Evolutionary conservation across 2,329 filamentous ascomycete genomes (phyloP).

Genomic region (Ceratocystis cubensis): DNA sequence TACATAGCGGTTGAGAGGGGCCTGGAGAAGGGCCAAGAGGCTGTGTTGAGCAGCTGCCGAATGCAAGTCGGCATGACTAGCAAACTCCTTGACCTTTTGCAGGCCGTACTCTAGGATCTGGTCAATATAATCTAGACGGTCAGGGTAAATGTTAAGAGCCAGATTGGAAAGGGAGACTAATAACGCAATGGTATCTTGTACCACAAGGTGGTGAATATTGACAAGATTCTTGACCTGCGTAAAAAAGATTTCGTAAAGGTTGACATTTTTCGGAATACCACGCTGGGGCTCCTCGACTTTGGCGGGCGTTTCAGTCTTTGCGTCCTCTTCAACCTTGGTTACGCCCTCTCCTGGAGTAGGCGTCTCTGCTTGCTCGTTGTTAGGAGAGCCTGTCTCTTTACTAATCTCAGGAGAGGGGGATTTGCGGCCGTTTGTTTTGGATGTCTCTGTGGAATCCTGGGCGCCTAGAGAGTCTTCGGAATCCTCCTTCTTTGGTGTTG

Average conservation of each 20-base stretch:
- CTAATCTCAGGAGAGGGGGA: slow-evolving; percentile 26
- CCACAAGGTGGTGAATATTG: slow-evolving; percentile 76
- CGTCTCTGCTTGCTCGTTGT: slow-evolving; percentile 26
- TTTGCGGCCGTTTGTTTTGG: slow-evolving; percentile 18
- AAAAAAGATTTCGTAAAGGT: slow-evolving; percentile 95
- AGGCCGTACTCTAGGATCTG: slow-evolving; percentile 84
- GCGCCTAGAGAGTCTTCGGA: not conserved
- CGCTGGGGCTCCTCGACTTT: slow-evolving; percentile 18
- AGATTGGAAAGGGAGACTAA: slow-evolving; percentile 90
- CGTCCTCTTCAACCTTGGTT: slow-evolving; percentile 28
- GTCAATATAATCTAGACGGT: slow-evolving; percentile 85
- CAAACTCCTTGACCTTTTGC: slow-evolving; percentile 73
- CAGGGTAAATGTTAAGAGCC: slow-evolving; percentile 89
- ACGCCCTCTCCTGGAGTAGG: slow-evolving; percentile 38
- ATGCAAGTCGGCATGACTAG: slow-evolving; percentile 91
- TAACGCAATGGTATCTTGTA: slow-evolving; percentile 88
- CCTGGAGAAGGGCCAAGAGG: slow-evolving; percentile 77
- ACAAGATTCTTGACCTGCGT: slow-evolving; percentile 89
- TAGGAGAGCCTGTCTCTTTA: slow-evolving; percentile 22
- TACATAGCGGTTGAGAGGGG: slow-evolving; percentile 76
- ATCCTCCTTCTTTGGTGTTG: not conserved
- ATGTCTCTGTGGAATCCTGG: slow-evolving; percentile 24
- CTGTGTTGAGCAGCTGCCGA: slow-evolving; percentile 77
- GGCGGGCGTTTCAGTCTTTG: not conserved
- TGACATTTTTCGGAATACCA: slow-evolving; percentile 62